phyloP scores from a whole-genome alignment of 2,329 filamentous ascomycete genomes.

The Orbilia javanica region DNA sequence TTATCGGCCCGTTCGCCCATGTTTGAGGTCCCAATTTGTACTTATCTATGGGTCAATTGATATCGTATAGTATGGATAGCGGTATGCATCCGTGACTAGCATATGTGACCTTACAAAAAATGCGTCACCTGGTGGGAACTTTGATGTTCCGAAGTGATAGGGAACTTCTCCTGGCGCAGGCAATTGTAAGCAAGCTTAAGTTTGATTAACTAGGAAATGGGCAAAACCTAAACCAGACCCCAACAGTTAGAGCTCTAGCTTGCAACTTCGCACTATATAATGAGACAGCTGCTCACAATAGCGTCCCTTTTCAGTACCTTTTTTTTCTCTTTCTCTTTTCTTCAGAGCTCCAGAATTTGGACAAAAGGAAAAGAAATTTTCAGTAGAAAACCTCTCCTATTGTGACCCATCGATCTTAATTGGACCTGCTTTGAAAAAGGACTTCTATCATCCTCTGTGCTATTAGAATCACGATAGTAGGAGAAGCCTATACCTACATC shows the following conservation, averaged over 20 bases:
- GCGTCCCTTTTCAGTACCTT: constrained; percentile 44
- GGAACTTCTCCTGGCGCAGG: constrained; percentile 23
- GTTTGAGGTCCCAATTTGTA: not conserved
- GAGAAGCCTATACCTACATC: not conserved
- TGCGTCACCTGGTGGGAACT: constrained; percentile 49
- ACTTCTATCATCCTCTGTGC: constrained; percentile 13
- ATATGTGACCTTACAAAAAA: constrained; percentile 26
- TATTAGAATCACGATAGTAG: constrained; percentile 10
- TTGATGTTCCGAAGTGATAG: constrained; percentile 42
- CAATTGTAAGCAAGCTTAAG: constrained; percentile 21
- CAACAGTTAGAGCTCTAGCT: constrained; percentile 37
- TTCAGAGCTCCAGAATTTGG: constrained; percentile 44
- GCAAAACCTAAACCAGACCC: constrained; percentile 23
- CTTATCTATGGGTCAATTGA: constrained; percentile 14
- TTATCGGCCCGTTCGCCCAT: constrained; percentile 24
- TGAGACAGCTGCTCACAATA: constrained; percentile 52
- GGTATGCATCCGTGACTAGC: constrained; percentile 11
- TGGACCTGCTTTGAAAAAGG: constrained; percentile 22
- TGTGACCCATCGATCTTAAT: constrained; percentile 33
- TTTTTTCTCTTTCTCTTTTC: constrained; percentile 25
- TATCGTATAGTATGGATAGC: not conserved
- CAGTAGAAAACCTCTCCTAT: constrained; percentile 23
- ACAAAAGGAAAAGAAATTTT: constrained; percentile 41
- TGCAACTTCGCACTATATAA: constrained; percentile 53
- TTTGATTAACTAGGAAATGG: constrained; percentile 34